Evolutionary conservation across 805 yeast species (phyloP), one percentile per base, ranked within the genome.

Genomic region (Spathaspora passalidarum): DNA sequence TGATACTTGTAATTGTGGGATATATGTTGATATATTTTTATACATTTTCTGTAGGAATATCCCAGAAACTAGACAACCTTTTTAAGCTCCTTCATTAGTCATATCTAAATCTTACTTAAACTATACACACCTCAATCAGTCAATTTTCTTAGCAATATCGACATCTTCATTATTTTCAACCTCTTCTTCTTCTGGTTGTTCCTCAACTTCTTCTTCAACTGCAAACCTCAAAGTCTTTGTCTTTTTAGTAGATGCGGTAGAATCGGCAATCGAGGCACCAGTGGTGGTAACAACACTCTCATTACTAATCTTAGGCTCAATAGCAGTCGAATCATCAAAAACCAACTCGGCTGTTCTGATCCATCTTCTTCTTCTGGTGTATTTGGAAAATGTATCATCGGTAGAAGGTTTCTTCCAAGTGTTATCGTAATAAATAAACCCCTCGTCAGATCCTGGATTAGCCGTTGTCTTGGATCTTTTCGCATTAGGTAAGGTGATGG

Each of bases 351-450:
- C 99, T 1, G 96, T 88, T 52, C 99, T 79, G 13, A 92, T 80
- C 99, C 99, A 92, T 61, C 97, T 78, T 70, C 99, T 80, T 61
- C 97, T 79, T 64, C 99, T 80, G 4, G 98, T 92, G 60, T 90
- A 92, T 63, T 89, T 90, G 19, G 94, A 81, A 65, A 82, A 91
- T 2, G 94, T 78, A 61, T 91, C 96, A 46, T 88, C 96, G 0
- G 94, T 81, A 1, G 90, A 71, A 14, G 98, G 96, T 53, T 81
- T 82, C 56, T 87, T 88, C 99, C 99, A 92, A 2, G 96, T 85
- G 61, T 90, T 94, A 63, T 92, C 98, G 57, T 80, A 88, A 65
- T 84, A 92, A 42, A 92, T 80, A 66, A 76, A 92, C 0, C 96
- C 98, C 48, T 89, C 97, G 60, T 87, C 91, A 1, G 80, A 60